Base-by-base conservation (phyloP, 2,329 filamentous ascomycete species). In the Colletotrichum orbiculare region DNA sequence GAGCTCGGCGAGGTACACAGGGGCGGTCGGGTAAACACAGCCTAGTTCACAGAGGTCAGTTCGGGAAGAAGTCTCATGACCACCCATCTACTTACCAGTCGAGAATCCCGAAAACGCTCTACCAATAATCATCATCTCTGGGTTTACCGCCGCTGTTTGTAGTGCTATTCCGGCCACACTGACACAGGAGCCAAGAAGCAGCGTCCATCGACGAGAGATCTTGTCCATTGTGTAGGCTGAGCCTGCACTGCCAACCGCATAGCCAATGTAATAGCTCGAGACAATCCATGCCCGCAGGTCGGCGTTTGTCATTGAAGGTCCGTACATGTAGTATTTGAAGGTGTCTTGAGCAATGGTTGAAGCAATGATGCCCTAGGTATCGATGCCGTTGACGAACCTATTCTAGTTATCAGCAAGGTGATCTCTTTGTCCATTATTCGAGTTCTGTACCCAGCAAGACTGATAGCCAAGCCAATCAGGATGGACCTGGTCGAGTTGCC, bases 101-200 rank as follows among this genome's bases (percentile, higher is more conserved):
- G 72, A 69, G 38, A 70, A 63, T 2, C 73, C 73, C 1, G 72
- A 67, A 10, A 74, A 45, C 2, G 66, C 62, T 0, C 73, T 66
- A 4, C 73, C 73, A 7, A 70, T 66, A 34, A 74, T 74, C 68
- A 73, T 73, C 71, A 73, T 73, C 41, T 62, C 71, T 33, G 68
- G 62, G 33, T 71, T 67, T 1, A 69, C 58, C 3, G 71, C 60
- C 4, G 67, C 70, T 34, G 60, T 48, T 50, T 76, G 58, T 1
- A 60, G 73, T 10, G 75, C n/a, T 3, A 46, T 39, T 5, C 52
- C 54, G 9, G 50, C 8, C 5, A 63, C 39, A 25, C 54, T 48
- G 8, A 38, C 56, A 4, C 41, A 59, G 10, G 66, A 54, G 1
- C 58, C 58, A 4, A 66, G 52, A 11, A 68, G 54, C 5, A 63